These are phyloP conservation scores for Nitzschia palea DNA, from an alignment of 108 stramenopile genomes.

Conservation along the genomic window DNA sequence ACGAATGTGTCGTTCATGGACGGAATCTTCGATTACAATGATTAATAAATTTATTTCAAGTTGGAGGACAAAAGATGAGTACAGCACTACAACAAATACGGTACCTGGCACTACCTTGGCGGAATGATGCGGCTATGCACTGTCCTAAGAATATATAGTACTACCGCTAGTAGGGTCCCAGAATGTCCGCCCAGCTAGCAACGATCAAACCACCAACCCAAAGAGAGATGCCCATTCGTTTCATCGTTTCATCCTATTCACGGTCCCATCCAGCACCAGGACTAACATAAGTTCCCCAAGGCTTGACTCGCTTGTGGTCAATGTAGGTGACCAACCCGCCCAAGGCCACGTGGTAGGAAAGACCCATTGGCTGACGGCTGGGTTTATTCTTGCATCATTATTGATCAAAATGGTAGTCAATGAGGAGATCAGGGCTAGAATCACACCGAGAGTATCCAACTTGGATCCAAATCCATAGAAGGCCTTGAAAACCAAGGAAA, in stretches of 20 bases:
- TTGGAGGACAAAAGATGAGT: too few species aligned
- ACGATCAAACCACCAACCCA: constrained; percentile 66
- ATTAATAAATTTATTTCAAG: too few species aligned
- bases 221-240: constrained; percentile 74
- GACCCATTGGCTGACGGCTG: constrained; percentile 68
- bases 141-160: too few species aligned
- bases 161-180: too few species aligned
- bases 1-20: too few species aligned
- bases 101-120: too few species aligned
- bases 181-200: constrained; percentile 56
- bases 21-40: too few species aligned
- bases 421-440: constrained; percentile 40
- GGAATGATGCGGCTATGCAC: too few species aligned
- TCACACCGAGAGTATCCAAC: constrained; percentile 37
- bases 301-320: constrained; percentile 48
- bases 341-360: constrained; percentile 74
- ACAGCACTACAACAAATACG: too few species aligned
- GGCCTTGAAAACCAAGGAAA: constrained; percentile 87
- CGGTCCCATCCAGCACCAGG: constrained; percentile 60
- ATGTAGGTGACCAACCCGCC: constrained; percentile 61
- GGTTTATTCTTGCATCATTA: constrained; percentile 72
- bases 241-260: constrained; percentile 57
- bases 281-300: constrained; percentile 46
- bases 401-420: constrained; percentile 80
- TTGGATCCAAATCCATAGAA: constrained; percentile 64